Evolutionary conservation across 192 early-diverging fungal species (phyloP), one percentile per base, ranked within the genome.

Genomic region (Backusella sp.): DNA sequence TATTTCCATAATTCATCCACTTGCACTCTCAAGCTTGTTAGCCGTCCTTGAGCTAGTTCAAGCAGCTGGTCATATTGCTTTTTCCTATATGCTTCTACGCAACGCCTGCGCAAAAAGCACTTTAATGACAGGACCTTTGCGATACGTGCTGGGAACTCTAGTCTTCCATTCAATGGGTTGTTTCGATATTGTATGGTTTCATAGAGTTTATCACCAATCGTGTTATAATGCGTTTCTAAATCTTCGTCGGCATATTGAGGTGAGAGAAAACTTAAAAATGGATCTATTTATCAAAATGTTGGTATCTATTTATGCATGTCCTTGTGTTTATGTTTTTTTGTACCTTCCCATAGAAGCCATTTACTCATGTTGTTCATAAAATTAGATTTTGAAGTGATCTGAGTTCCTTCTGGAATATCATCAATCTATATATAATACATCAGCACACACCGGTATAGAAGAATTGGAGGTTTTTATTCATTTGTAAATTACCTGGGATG

Each of bases 341-440:
- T 82, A 91, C 91, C 91, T 83, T 95, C 92, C 95, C 95, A 96
- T 42, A 96, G 83, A 14, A 95, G 72, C 88, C 92, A 96, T 79
- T 96, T 96, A 83, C 91, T 91, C 73, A 89, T 87, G 70, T 94
- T 94, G 23, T 89, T 89, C 4, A 88, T 84, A 88, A 88, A 86
- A 70, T 88, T 86, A 2, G 88, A 83, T 39, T 86, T 86, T 30
- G 82, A 49, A n/a, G 85, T 84, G n/a, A 83, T 68, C 12, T 82
- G 68, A 39, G 74, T 79, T 46, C 79, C 86, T 28, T 72, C 76
- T 37, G 86, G 88, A 8, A 86, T 80, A 74, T 90, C 87, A 76
- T 88, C 84, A 75, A 86, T 84, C 85, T 87, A 81, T 14, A 70
- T 56, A 17, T 67, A 39, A 44, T 3, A 26, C 17, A 49, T 32